Evolutionary conservation across 2,329 filamentous ascomycete genomes (phyloP).

Genomic region (Fusarium goolgardi): DNA sequence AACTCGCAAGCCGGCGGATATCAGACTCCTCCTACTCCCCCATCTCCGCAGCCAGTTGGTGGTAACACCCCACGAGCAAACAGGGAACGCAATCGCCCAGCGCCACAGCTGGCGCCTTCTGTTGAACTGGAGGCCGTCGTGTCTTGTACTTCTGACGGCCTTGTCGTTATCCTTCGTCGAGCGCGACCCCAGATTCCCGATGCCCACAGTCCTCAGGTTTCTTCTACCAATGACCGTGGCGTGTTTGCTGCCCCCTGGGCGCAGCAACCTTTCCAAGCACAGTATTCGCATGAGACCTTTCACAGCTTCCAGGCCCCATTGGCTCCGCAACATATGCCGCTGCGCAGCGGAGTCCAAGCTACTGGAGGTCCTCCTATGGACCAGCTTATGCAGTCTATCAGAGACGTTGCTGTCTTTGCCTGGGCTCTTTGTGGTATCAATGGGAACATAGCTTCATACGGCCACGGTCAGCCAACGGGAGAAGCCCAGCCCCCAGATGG

Average conservation of each 20-base stretch:
- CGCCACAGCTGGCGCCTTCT: slow-evolving; percentile 52
- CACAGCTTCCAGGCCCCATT: slow-evolving; percentile 49
- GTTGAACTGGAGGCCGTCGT: slow-evolving; percentile 90
- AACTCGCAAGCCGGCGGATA: slow-evolving; percentile 11
- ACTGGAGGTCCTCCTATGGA: slow-evolving; percentile 66
- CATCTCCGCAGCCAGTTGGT: slow-evolving; percentile 13
- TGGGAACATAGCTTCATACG: slow-evolving; percentile 74
- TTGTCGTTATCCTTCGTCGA: slow-evolving; percentile 82
- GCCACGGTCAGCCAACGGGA: slow-evolving; percentile 70
- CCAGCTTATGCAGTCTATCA: slow-evolving; percentile 81
- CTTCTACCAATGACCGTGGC: slow-evolving; percentile 66
- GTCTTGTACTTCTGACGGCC: slow-evolving; percentile 87
- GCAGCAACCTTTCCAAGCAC: slow-evolving; percentile 69
- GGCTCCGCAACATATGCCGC: slow-evolving; percentile 58
- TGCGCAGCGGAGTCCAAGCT: slow-evolving; percentile 58
- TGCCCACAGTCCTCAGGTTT: slow-evolving; percentile 60
- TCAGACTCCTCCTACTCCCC: slow-evolving; percentile 38
- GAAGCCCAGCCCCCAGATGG: slow-evolving; percentile 66
- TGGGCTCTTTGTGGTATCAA: slow-evolving; percentile 89
- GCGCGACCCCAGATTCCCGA: slow-evolving; percentile 77
- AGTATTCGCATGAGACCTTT: slow-evolving; percentile 53
- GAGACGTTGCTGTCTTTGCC: slow-evolving; percentile 87
- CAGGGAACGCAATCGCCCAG: slow-evolving; percentile 12
- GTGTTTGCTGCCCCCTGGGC: slow-evolving; percentile 87
- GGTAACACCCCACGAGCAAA: slow-evolving; percentile 6